Evolutionary conservation across 108 stramenopile genomes (phyloP).

Genomic region (Skeletonema tropicum): DNA sequence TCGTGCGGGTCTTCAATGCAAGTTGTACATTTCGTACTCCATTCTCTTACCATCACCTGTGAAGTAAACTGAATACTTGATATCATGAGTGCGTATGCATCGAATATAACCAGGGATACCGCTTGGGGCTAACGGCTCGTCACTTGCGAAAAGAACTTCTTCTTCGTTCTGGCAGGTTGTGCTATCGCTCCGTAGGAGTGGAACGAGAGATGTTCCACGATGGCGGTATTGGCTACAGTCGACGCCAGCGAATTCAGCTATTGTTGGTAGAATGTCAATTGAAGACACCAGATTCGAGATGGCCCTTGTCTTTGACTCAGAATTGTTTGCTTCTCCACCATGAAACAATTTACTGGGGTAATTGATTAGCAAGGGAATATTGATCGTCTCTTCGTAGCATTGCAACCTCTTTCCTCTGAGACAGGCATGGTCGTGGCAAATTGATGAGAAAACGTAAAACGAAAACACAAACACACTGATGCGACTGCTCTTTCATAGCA

Average conservation of each 20-base stretch:
- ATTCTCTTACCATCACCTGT: slow-evolving; percentile 42
- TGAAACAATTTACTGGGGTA: slow-evolving; percentile 56
- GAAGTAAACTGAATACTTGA: slow-evolving; percentile 62
- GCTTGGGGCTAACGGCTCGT: slow-evolving; percentile 52
- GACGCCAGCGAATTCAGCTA: slow-evolving; percentile 35
- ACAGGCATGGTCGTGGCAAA: neutral
- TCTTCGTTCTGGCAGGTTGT: slow-evolving; percentile 8
- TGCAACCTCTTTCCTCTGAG: slow-evolving; percentile 63
- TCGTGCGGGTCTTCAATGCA: slow-evolving; percentile 53
- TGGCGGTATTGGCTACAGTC: slow-evolving; percentile 16
- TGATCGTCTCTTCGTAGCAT: slow-evolving; percentile 62
- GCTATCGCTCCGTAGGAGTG: slow-evolving; percentile 6
- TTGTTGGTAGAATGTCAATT: slow-evolving; percentile 46
- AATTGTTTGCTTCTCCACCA: neutral
- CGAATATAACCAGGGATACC: slow-evolving; percentile 48
- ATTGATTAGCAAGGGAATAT: slow-evolving; percentile 56
- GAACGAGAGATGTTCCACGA: slow-evolving; percentile 38
- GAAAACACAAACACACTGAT: too few species aligned
- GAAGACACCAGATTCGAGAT: slow-evolving; percentile 25
- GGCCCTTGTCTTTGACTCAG: neutral
- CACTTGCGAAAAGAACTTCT: slow-evolving; percentile 49
- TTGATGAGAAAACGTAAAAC: too few species aligned
- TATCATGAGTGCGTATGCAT: slow-evolving; percentile 47
- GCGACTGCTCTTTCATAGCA: too few species aligned
- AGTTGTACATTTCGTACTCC: slow-evolving; percentile 62